Evolutionary conservation across 2,329 filamentous ascomycete species (phyloP).

Genomic region (Ophiostoma populinum): DNA sequence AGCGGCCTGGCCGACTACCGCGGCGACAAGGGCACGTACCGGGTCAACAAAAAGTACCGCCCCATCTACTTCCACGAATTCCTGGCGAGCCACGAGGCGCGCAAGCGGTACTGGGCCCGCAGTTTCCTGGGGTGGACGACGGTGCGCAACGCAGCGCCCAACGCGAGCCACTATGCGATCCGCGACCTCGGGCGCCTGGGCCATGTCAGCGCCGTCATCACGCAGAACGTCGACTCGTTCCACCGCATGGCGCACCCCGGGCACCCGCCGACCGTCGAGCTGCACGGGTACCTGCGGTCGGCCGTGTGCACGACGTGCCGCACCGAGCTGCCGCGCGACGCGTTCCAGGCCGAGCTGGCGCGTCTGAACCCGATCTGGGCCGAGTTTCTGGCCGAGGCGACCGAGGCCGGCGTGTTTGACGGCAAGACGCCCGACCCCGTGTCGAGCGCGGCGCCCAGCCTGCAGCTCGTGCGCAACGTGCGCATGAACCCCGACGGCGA

Average conservation of each 20-base stretch:
- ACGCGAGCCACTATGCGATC: slow-evolving; percentile 63
- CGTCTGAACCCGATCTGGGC: slow-evolving; percentile 77
- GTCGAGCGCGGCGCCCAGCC: background rate
- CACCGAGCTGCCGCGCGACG: slow-evolving; percentile 49
- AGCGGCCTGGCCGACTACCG: slow-evolving; percentile 89
- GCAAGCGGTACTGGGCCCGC: slow-evolving; percentile 90
- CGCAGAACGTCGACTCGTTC: slow-evolving; percentile 95
- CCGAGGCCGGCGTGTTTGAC: slow-evolving; percentile 57
- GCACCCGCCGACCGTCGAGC: slow-evolving; percentile 53
- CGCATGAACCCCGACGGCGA: slow-evolving; percentile 89
- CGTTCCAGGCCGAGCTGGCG: slow-evolving; percentile 62
- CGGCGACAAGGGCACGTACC: slow-evolving; percentile 78
- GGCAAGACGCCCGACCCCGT: slow-evolving; percentile 36
- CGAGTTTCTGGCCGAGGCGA: slow-evolving; percentile 52
- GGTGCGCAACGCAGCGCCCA: slow-evolving; percentile 61
- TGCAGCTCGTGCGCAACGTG: slow-evolving; percentile 31
- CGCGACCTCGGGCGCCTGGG: slow-evolving; percentile 54
- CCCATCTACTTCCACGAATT: slow-evolving; percentile 95
- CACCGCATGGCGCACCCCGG: slow-evolving; percentile 61
- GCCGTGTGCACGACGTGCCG: slow-evolving; percentile 68
- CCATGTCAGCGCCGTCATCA: slow-evolving; percentile 60
- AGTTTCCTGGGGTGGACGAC: slow-evolving; percentile 88
- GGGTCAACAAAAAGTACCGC: slow-evolving; percentile 73
- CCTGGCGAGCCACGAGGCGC: slow-evolving; percentile 57
- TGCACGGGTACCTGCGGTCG: slow-evolving; percentile 78